Evolutionary conservation across 2,329 filamentous ascomycete species (phyloP).

Genomic region (Venturia pyrina): DNA sequence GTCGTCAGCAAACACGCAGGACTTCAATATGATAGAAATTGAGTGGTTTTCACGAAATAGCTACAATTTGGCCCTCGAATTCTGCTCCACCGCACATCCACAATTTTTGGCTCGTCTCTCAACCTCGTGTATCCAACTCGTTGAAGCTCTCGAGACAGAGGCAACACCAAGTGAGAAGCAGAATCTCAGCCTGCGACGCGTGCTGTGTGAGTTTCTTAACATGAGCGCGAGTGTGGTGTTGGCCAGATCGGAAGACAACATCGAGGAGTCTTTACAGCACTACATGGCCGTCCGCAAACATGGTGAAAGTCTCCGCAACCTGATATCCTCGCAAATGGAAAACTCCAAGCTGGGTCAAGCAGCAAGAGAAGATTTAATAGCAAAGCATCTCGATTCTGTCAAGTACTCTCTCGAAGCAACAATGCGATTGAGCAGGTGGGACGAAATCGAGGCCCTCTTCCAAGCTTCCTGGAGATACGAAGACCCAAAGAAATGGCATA

Average conservation of each 20-base stretch:
- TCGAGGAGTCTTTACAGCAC: conserved; percentile 32
- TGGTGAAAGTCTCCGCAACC: conserved; percentile 46
- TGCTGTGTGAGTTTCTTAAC: conserved; percentile 63
- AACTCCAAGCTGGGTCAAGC: conserved; percentile 31
- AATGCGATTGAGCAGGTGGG: conserved; percentile 56
- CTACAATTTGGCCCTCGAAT: conserved; percentile 65
- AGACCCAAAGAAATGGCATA: conserved; percentile 31
- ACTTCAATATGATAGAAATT: conserved; percentile 56
- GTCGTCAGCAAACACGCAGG: background rate
- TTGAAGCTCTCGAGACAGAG: conserved; percentile 26
- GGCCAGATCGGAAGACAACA: conserved; percentile 36
- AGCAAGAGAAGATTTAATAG: conserved; percentile 42
- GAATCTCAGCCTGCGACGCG: conserved; percentile 48
- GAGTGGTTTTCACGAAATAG: conserved; percentile 78
- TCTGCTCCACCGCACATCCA: conserved; percentile 49
- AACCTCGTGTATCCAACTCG: conserved; percentile 33
- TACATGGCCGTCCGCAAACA: conserved; percentile 55
- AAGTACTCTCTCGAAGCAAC: conserved; percentile 74
- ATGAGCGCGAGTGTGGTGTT: conserved; percentile 35
- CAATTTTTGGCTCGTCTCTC: conserved; percentile 46
- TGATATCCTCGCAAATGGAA: conserved; percentile 22
- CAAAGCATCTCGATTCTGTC: conserved; percentile 56
- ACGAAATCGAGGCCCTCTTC: conserved; percentile 53
- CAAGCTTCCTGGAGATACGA: conserved; percentile 28
- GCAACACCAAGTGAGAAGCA: conserved; percentile 19